Conservation (phyloP, 2,329 filamentous ascomycete species). For the Elsinoe necatrix region DNA sequence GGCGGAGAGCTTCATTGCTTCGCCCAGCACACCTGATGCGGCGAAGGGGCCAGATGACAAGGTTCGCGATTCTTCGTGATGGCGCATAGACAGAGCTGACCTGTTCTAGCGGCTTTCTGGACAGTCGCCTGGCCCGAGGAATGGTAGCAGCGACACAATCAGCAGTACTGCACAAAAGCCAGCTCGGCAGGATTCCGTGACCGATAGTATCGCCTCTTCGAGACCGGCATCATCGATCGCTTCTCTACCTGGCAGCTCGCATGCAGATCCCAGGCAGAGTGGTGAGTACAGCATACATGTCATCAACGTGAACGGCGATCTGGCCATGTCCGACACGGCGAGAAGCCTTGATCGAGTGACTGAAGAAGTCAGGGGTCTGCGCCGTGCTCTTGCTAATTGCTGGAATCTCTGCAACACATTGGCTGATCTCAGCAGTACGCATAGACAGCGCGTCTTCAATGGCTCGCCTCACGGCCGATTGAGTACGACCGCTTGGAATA, state of each 20-base stretch:
- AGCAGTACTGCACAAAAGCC: constrained; percentile 1
- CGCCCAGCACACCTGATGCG: constrained; percentile 30
- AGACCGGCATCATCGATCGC: background rate
- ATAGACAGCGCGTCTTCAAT: constrained; percentile 70
- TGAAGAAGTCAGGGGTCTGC: constrained; percentile 59
- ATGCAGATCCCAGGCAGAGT: background rate
- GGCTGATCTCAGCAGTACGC: constrained; percentile 73
- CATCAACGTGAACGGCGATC: constrained; percentile 10
- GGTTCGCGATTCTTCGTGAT: constrained; percentile 33
- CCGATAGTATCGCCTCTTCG: constrained; percentile 4
- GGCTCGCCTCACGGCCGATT: constrained; percentile 64
- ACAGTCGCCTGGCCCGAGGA: background rate
- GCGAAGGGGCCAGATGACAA: constrained; percentile 25
- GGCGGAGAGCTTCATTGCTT: constrained; percentile 30
- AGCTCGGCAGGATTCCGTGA: constrained; percentile 6
- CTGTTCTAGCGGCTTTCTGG: constrained; percentile 39
- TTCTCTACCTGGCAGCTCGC: background rate
- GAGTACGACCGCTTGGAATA: constrained; percentile 85
- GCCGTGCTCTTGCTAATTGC: constrained; percentile 72
- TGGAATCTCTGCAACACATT: constrained; percentile 93
- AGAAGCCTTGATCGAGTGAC: background rate
- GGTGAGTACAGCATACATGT: background rate
- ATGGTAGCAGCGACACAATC: constrained; percentile 6
- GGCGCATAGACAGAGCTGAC: constrained; percentile 64
- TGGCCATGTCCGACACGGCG: background rate